Evolutionary conservation across 139 green algal genomes (phyloP).

Genomic region (Chlorella vulgaris): DNA sequence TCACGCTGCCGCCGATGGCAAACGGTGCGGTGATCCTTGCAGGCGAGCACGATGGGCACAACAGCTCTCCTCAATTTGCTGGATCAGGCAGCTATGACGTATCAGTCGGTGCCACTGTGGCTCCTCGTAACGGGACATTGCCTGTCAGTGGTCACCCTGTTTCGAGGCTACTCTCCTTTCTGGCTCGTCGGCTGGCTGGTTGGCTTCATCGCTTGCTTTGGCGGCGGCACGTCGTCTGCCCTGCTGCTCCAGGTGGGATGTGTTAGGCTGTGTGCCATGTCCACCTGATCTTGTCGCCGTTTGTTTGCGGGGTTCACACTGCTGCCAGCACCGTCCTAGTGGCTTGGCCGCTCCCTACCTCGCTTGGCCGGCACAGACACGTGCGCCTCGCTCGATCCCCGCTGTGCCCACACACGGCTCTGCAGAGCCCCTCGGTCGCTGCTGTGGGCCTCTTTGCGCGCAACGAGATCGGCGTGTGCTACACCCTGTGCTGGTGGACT

Average conservation of each 20-base stretch:
- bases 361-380: no score
- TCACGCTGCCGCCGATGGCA: no score
- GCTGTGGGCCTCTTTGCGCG: conserved; percentile 45
- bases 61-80: neutral
- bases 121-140: neutral
- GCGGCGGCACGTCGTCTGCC: conserved; percentile 46
- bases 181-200: conserved; percentile 32
- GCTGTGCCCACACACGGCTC: no score
- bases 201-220: conserved; percentile 48
- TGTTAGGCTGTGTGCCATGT: neutral
- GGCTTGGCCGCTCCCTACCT: no score
- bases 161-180: neutral
- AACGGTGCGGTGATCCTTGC: no score
- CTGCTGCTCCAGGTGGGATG: conserved; percentile 45
- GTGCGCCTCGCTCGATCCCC: no score
- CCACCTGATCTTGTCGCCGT: neutral
- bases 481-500: conserved; percentile 51
- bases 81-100: neutral
- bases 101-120: neutral
- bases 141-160: neutral
- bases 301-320: no score
- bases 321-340: no score
- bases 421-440: conserved; percentile 38
- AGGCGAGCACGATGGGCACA: neutral
- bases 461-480: conserved; percentile 44